Conservation (phyloP, 2,329 filamentous ascomycete species). For the Colletotrichum liaoningense region DNA sequence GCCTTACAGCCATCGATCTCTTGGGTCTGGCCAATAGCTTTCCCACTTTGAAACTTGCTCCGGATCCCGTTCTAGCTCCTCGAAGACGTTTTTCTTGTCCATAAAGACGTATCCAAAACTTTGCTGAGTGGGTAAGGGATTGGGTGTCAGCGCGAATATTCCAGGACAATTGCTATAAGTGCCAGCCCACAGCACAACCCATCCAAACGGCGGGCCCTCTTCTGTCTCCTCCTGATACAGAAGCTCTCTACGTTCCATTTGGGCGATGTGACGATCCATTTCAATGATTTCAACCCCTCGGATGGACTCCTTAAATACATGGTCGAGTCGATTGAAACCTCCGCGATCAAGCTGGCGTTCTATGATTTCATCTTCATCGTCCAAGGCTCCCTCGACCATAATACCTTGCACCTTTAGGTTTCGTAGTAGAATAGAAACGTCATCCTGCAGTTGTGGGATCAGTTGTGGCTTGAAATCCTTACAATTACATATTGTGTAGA, state of each 20-base stretch:
- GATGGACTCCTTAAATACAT: neutral
- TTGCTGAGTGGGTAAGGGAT: no score
- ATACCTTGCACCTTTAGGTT: neutral
- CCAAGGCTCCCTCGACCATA: neutral
- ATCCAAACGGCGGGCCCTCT: neutral
- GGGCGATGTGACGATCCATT: neutral
- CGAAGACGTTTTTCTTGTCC: no score
- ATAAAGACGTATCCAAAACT: no score
- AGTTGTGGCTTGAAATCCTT: no score
- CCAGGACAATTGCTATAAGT: neutral
- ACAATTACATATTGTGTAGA: neutral
- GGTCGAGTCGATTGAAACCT: neutral
- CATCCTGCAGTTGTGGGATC: neutral
- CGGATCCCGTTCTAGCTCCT: no score
- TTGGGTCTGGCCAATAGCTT: no score
- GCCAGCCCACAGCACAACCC: neutral
- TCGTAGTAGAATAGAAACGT: neutral
- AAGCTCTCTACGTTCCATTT: neutral
- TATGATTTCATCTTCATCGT: neutral
- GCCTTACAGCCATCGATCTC: no score
- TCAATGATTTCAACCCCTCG: neutral
- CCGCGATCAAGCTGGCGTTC: neutral
- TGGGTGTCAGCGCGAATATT: no score
- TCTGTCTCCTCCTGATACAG: neutral
- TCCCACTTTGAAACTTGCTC: no score